Evolutionary conservation across 768 basidiomycete species (phyloP), one percentile per base, ranked within the genome.

Genomic region (Lentinula edodes): DNA sequence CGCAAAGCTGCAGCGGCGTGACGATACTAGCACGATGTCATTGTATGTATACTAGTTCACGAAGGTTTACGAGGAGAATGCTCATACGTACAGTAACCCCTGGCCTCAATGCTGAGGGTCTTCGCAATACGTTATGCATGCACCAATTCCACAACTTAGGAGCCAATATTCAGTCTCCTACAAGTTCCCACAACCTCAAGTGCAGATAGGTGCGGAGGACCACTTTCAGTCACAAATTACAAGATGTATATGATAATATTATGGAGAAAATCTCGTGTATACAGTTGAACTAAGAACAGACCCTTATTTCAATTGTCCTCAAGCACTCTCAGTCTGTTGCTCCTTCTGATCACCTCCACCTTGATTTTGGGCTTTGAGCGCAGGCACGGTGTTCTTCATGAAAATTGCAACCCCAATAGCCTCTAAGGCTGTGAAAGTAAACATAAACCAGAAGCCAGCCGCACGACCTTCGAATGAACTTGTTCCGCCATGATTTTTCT

Each of bases 371-470:
- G 4, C 53, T 54, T 54, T 39, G 18, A 36, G 53, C 28, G 53
- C 36, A 35, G 46, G 59, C 15, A 61, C 52, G 28, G 36, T 61
- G 36, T 61, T 46, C 41, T 54, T 48, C 61, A 61, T 61, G 45
- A 62, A 52, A 13, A 56, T 42, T 5, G 45, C 32, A 39, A 48
- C 52, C 7, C 23, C 39, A n/a, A 62, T 18, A 0, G 53, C 45
- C 16, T 45, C 35, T 1, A 48, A 36, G 6, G 52, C 18, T 1
- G 35, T 69, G 36, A 80, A 54, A 16, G 72, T 78, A 3, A 80
- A 61, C 16, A 80, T 61, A 63, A 79, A 80, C 78, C 75, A 81
- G 59, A 77, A 76, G 2, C 76, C 75, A 16, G 76, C 80, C 3
- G 76, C 75, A 53, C 79, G 76, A 5, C 82, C 81, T 10, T 67